Conservation (phyloP, 2,329 filamentous ascomycete species). For the Fusarium buxicola region DNA sequence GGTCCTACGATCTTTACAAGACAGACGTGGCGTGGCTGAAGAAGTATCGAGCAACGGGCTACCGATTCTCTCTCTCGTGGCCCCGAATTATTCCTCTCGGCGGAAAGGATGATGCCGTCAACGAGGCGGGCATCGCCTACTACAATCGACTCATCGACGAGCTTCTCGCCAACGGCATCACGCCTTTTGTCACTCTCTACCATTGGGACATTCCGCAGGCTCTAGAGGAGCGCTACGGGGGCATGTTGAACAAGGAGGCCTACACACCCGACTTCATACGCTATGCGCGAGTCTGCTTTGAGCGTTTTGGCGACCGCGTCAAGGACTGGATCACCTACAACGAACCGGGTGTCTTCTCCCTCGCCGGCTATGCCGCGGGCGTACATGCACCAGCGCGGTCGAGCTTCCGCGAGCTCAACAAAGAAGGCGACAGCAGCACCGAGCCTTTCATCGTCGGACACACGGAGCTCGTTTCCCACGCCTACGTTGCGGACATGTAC, state of each 20-base stretch:
- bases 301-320: constrained; percentile 39
- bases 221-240: constrained; percentile 37
- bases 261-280: constrained; percentile 40
- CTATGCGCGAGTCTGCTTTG: constrained; percentile 41
- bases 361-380: constrained; percentile 37
- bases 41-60: constrained; percentile 67
- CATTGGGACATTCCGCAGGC: constrained; percentile 71
- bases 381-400: constrained; percentile 36
- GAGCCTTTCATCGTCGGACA: constrained; percentile 55
- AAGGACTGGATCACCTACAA: constrained; percentile 43
- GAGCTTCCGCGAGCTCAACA: constrained; percentile 39
- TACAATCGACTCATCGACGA: constrained; percentile 72
- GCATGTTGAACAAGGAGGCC: constrained; percentile 37
- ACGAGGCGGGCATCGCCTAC: constrained; percentile 68
- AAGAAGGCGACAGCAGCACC: constrained; percentile 39
- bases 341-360: constrained; percentile 35
- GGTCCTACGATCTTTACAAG: constrained; percentile 56
- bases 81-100: constrained; percentile 73
- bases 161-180: constrained; percentile 63
- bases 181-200: constrained; percentile 71
- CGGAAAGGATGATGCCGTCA: constrained; percentile 71
- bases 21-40: constrained; percentile 68
- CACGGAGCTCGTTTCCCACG: constrained; percentile 55
- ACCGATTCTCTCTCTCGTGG: constrained; percentile 75
- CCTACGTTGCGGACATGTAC: constrained; percentile 53